Percentiles rank a stretch among this genome's conserved stretches.
Conservation (phyloP, 2,329 filamentous ascomycete species). For the Triangularia setosa region DNA sequence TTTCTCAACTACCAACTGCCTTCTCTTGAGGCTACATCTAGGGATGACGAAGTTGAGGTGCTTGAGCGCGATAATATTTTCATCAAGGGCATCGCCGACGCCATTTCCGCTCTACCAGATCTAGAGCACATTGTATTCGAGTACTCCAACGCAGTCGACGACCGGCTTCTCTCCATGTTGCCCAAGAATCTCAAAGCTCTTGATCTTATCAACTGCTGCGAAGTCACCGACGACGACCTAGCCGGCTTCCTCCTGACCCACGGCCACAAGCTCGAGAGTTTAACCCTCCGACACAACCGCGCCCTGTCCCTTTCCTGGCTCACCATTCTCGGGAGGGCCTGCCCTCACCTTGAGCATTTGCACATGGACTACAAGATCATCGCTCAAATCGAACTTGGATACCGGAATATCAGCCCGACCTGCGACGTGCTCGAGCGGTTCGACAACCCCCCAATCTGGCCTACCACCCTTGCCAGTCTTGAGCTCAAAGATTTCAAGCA, state of each 20-base stretch:
- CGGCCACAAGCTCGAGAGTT: constrained; percentile 61
- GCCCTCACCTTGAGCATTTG: constrained; percentile 67
- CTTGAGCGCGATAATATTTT: constrained; percentile 32
- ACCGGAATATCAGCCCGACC: constrained; percentile 68
- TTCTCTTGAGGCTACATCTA: constrained; percentile 37
- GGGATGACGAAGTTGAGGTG: constrained; percentile 41
- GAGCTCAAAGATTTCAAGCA: constrained; percentile 75
- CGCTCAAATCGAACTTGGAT: constrained; percentile 58
- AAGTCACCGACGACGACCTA: constrained; percentile 65
- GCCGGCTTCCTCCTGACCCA: constrained; percentile 61
- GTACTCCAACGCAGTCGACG: constrained; percentile 68
- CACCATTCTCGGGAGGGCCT: constrained; percentile 59
- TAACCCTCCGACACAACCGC: constrained; percentile 75
- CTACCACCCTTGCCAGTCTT: constrained; percentile 63
- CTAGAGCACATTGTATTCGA: constrained; percentile 69
- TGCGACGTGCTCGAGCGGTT: constrained; percentile 65
- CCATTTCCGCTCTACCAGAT: constrained; percentile 51
- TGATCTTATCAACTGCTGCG: constrained; percentile 74
- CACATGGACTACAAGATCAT: constrained; percentile 77
- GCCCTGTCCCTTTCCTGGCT: constrained; percentile 74
- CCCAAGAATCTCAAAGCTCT: constrained; percentile 64
- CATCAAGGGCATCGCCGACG: constrained; percentile 41
- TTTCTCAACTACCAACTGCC: constrained; percentile 63
- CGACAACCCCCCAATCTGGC: constrained; percentile 73
- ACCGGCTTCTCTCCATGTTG: constrained; percentile 62